These are phyloP conservation scores for Halophytophthora batemanensis DNA, from an alignment of 352 stramenopile species.

Conservation along the genomic window DNA sequence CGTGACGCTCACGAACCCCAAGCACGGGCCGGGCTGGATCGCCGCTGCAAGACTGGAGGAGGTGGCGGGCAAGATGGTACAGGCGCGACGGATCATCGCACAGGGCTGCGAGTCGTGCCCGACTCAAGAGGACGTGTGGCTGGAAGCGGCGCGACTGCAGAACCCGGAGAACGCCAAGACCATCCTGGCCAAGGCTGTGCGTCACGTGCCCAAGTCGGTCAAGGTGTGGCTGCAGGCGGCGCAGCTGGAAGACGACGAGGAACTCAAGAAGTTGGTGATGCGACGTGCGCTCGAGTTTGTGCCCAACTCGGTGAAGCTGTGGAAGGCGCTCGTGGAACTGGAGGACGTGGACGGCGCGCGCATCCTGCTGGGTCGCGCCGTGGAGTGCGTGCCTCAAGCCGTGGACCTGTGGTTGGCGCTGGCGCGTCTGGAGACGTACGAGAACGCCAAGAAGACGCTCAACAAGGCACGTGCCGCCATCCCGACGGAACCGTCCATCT, in stretches of 20 bases:
- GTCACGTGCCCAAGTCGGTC: conserved; percentile 91
- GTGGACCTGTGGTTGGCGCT: conserved; percentile 99
- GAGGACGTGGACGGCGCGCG: conserved; percentile 96
- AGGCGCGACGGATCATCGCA: conserved; percentile 97
- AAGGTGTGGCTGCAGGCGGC: conserved; percentile 96
- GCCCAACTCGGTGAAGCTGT: conserved; percentile 96
- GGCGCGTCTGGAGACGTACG: conserved; percentile 97
- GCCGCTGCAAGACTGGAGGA: conserved; percentile 97
- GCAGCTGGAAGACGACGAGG: conserved; percentile 91
- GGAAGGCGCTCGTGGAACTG: conserved; percentile 98
- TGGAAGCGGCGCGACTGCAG: conserved; percentile 96
- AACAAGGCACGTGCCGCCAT: conserved; percentile 94
- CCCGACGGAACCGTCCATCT: conserved; percentile 96
- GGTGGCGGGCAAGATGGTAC: conserved; percentile 93
- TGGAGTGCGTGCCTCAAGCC: conserved; percentile 96
- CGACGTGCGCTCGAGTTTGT: conserved; percentile 93
- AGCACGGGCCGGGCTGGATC: conserved; percentile 98
- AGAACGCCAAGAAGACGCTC: conserved; percentile 96
- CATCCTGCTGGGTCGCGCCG: conserved; percentile 94
- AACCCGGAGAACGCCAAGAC: conserved; percentile 95
- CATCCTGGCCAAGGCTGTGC: conserved; percentile 95
- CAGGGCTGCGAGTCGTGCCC: conserved; percentile 96
- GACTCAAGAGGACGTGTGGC: conserved; percentile 97
- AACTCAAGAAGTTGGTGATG: conserved; percentile 90
- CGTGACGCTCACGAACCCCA: conserved; percentile 98